Conservation (phyloP, 2,329 filamentous ascomycete genomes). For the Aspergillus sp. region DNA sequence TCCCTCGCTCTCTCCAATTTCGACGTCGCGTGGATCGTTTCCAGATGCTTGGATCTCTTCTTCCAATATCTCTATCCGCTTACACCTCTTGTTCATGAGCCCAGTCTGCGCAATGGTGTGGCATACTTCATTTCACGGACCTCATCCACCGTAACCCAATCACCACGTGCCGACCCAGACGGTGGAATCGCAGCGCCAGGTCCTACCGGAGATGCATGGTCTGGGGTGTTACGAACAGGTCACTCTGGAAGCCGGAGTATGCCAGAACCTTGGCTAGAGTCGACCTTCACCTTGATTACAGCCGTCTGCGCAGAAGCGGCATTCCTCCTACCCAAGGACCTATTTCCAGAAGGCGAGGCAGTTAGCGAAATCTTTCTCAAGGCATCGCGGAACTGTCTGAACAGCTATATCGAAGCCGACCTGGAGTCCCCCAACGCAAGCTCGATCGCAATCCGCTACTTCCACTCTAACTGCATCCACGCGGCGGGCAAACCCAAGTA, state of each 20-base stretch:
- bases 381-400: slow-evolving; percentile 43
- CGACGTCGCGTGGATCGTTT: not conserved
- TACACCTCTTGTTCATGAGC: slow-evolving; percentile 49
- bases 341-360: slow-evolving; percentile 48
- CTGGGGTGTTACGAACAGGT: not conserved
- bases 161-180: not conserved
- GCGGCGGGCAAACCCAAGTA: slow-evolving; percentile 49
- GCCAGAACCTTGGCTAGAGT: not conserved
- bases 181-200: not conserved
- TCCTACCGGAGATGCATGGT: not conserved
- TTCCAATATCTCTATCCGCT: slow-evolving; percentile 52
- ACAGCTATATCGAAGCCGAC: slow-evolving; percentile 48
- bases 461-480: slow-evolving; percentile 53
- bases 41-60: slow-evolving; percentile 46
- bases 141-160: no score
- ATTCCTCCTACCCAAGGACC: slow-evolving; percentile 45
- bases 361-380: not conserved
- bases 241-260: not conserved
- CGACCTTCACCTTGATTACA: slow-evolving; percentile 47
- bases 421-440: slow-evolving; percentile 49
- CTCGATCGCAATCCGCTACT: slow-evolving; percentile 51
- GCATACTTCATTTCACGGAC: not conserved
- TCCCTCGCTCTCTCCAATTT: not conserved
- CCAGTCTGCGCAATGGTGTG: slow-evolving; percentile 33
- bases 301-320: slow-evolving; percentile 51